A percentile compares a stretch with the other conserved stretches of the same genome.
Evolutionary conservation across 129 eudicot genomes (phyloP).

Genomic region (Scalesia atractyloides): DNA sequence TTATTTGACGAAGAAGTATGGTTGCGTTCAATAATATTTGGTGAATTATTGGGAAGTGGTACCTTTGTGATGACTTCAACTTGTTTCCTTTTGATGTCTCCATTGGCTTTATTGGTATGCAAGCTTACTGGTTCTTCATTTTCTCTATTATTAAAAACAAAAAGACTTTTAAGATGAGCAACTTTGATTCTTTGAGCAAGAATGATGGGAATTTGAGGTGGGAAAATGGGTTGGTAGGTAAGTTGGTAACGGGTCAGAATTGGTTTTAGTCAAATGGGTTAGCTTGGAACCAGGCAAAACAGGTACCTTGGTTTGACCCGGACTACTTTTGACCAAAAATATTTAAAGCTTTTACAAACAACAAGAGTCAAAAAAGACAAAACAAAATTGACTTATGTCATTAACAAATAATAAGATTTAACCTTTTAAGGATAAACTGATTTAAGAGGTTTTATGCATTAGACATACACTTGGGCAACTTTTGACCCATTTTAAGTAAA

Average conservation of each 20-base stretch:
- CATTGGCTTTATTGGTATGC: slow-evolving; percentile 41
- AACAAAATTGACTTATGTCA: neutral
- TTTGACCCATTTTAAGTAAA: neutral
- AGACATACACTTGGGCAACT: neutral
- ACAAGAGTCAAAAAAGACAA: neutral
- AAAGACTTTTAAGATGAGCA: neutral
- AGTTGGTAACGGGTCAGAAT: neutral
- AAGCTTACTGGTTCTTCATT: slow-evolving; percentile 36
- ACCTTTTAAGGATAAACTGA: neutral
- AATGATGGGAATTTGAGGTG: neutral
- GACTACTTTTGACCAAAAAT: neutral
- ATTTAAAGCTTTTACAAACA: neutral
- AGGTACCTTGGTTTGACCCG: neutral
- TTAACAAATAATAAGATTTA: neutral
- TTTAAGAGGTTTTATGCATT: neutral
- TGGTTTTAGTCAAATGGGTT: neutral
- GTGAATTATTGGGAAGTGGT: slow-evolving; percentile 39
- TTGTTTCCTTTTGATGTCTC: slow-evolving; percentile 69
- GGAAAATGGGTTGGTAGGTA: neutral
- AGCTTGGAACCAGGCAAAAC: neutral
- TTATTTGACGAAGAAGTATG: slow-evolving; percentile 44
- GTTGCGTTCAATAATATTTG: slow-evolving; percentile 41
- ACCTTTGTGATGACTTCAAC: slow-evolving; percentile 41
- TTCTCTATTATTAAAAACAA: slow-evolving; percentile 44
- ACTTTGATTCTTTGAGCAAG: neutral